Conservation (phyloP, 306 rosid species). For the Cicer cuneatum region DNA sequence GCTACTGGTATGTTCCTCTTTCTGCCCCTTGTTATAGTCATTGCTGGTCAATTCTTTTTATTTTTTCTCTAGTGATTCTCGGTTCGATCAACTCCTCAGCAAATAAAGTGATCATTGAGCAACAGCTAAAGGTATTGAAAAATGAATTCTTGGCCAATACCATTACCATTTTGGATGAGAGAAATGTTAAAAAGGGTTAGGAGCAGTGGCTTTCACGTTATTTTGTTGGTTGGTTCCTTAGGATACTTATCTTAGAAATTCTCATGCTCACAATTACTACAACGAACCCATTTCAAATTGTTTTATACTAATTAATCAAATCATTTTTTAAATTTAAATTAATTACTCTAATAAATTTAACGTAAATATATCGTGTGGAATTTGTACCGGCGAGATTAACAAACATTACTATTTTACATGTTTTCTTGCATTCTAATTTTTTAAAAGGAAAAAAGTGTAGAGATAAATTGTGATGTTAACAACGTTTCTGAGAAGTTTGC, state of each 20-base stretch:
- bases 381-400: neutral
- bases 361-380: neutral
- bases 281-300: slow-evolving; percentile 8
- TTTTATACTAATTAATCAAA: slow-evolving; percentile 13
- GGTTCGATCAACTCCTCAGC: neutral
- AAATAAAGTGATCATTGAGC: slow-evolving; percentile 18
- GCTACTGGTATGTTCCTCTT: slow-evolving; percentile 68
- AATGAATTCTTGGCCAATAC: slow-evolving; percentile 32
- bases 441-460: neutral
- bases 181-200: slow-evolving; percentile 3
- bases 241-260: slow-evolving; percentile 9
- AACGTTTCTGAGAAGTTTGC: slow-evolving; percentile 14
- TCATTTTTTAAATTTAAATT: slow-evolving; percentile 11
- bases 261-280: slow-evolving; percentile 1
- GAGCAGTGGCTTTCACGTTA: neutral
- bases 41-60: slow-evolving; percentile 25
- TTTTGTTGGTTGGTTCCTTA: neutral
- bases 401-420: slow-evolving; percentile 1
- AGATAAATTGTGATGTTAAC: neutral
- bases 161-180: slow-evolving; percentile 27
- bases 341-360: neutral
- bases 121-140: slow-evolving; percentile 29
- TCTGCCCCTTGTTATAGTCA: slow-evolving; percentile 30
- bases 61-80: slow-evolving; percentile 23
- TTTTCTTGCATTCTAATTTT: slow-evolving; percentile 5